phyloP scores from a whole-genome alignment of 352 stramenopile species.

The Pythium phragmitis region DNA sequence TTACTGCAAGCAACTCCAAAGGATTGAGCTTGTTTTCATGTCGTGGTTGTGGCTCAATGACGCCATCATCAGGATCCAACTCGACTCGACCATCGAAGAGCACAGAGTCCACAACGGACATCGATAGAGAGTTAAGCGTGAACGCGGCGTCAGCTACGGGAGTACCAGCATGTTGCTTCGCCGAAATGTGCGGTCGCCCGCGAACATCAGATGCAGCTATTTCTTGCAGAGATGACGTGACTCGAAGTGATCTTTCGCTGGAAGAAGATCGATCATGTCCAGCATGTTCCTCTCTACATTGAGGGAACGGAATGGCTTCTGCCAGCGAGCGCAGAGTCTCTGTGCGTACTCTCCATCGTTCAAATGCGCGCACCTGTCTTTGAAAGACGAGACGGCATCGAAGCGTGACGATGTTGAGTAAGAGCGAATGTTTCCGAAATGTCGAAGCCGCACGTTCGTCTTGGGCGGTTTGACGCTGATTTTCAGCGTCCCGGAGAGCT shows the following conservation, averaged over 20 bases:
- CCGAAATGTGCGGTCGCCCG: background rate
- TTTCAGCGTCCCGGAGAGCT: constrained; percentile 7
- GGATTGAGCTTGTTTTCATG: constrained; percentile 3
- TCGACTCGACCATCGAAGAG: constrained; percentile 12
- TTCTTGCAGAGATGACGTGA: background rate
- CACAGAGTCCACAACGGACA: constrained; percentile 13
- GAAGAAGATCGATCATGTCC: background rate
- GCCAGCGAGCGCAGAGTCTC: background rate
- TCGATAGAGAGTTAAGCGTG: constrained; percentile 13
- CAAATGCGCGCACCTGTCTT: constrained; percentile 30
- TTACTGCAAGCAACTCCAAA: constrained; percentile 19
- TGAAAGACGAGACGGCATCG: constrained; percentile 29
- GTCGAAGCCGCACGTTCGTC: constrained; percentile 14
- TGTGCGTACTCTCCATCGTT: constrained; percentile 33
- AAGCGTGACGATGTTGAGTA: constrained; percentile 43
- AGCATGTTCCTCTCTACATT: background rate
- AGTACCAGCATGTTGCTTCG: too few species aligned
- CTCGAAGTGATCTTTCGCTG: background rate
- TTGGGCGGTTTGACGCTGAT: constrained; percentile 20
- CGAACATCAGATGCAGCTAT: background rate
- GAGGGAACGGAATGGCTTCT: background rate
- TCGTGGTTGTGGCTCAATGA: background rate
- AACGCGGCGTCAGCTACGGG: background rate
- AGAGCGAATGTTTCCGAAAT: constrained; percentile 26
- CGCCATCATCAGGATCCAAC: background rate